Percentiles rank a stretch among this genome's conserved stretches.
phyloP scores from a whole-genome alignment of 1,284 basidiomycete species.

The Sporisorium sorghi region DNA sequence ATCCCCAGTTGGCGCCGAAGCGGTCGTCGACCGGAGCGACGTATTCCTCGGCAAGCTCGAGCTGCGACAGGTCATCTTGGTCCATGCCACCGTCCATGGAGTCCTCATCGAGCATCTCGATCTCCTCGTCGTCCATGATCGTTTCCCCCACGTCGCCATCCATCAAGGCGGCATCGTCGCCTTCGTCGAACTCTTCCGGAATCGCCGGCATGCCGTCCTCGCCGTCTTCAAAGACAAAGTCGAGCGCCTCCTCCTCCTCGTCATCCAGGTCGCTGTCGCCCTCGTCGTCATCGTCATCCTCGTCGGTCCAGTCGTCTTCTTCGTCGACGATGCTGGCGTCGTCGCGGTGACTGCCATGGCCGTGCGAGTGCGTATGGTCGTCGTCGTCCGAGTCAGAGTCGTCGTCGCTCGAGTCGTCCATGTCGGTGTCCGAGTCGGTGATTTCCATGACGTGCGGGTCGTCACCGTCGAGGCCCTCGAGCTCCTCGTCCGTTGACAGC shows the following conservation, averaged over 20 bases:
- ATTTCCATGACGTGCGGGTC: constrained; percentile 70
- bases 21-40: constrained; percentile 58
- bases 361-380: constrained; percentile 52
- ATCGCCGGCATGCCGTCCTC: constrained; percentile 36
- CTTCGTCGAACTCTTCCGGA: constrained; percentile 47
- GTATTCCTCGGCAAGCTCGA: constrained; percentile 61
- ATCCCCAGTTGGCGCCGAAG: constrained; percentile 67
- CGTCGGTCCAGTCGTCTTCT: constrained; percentile 64
- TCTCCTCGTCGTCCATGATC: constrained; percentile 50
- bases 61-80: constrained; percentile 57
- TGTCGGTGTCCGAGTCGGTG: constrained; percentile 58
- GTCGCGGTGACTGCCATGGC: constrained; percentile 29
- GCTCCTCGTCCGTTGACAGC: constrained; percentile 71
- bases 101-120: constrained; percentile 54
- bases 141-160: constrained; percentile 37
- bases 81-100: constrained; percentile 56
- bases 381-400: constrained; percentile 47
- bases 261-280: constrained; percentile 62
- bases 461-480: constrained; percentile 65
- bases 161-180: constrained; percentile 27
- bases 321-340: constrained; percentile 71
- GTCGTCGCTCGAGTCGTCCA: constrained; percentile 46
- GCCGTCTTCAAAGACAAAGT: constrained; percentile 52
- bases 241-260: constrained; percentile 74
- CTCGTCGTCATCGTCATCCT: constrained; percentile 49